Evolutionary conservation across 192 early-diverging fungal species (phyloP), one percentile per base, ranked within the genome.

Genomic region (Rhizophagus clarus): DNA sequence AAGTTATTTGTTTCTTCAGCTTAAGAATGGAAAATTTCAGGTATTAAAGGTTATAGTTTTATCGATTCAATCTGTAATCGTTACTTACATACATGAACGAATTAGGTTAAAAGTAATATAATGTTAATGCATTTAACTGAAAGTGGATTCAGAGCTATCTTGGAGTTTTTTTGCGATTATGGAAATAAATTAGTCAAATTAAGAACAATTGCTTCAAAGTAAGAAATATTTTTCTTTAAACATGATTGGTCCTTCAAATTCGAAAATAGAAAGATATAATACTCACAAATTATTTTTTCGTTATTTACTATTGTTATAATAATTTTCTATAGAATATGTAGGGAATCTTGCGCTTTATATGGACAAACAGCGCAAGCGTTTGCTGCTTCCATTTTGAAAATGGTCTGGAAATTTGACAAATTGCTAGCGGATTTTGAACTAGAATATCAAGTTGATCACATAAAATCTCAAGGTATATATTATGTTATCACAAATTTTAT

Each of bases 331-430:
- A 79, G 77, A 26, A 69, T 79, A 66, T 69, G 77, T 34, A 69
- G 17, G 17, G 62, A 61, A 47, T 24, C 61, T 63, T 68, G 64
- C 29, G 15, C 66, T n/a, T 29, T 71, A n/a, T 85, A 83, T 79
- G 86, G 86, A 14, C 82, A 83, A 72, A 87, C 86, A 1, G 72
- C 74, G n/a, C 86, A 87, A 56, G 84, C 86, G 6, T 87, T 87
- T 80, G 72, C 84, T 15, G 29, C 73, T 12, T 68, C 80, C 20
- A 47, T 87, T 9, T 20, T 64, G 11, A 72, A 71, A 12, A 61
- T 74, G 51, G 24, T 87, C 1, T 56, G 67, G 12, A 63, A 80
- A 8, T 85, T 87, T 61, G 81, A 85, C 32, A 34, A 45, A 22
- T 60, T 47, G 69, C 34, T 87, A 1, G 74, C 84, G 20, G 70